Evolutionary conservation across 768 basidiomycete species (phyloP).

Genomic region (Podaxis sp.): DNA sequence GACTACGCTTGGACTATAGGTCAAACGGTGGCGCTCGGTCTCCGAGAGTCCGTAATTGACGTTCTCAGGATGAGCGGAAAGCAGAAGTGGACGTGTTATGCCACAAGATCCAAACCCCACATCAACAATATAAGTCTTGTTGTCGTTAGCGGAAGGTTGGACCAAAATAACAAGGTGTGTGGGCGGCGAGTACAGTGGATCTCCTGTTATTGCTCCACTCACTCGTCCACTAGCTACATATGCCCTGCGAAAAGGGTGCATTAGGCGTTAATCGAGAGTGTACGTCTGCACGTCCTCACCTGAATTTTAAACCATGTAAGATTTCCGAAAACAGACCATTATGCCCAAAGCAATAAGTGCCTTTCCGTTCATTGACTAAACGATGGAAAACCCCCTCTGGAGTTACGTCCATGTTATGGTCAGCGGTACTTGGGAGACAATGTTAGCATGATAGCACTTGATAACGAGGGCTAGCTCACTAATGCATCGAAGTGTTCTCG

Average conservation of each 20-base stretch:
- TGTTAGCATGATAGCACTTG: background rate
- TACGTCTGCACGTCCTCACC: constrained; percentile 17
- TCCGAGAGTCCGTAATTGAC: constrained; percentile 1
- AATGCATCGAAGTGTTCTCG: constrained; percentile 39
- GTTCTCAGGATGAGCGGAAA: constrained; percentile 19
- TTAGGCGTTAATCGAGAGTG: background rate
- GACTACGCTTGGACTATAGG: background rate
- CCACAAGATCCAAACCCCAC: constrained; percentile 29
- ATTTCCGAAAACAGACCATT: constrained; percentile 28
- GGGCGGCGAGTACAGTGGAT: constrained; percentile 16
- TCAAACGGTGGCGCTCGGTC: constrained; percentile 11
- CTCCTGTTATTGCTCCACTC: constrained; percentile 19
- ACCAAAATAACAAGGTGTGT: constrained; percentile 32
- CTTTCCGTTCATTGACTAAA: constrained; percentile 21
- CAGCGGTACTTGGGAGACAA: constrained; percentile 19
- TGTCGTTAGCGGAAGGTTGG: constrained; percentile 28
- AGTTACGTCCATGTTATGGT: constrained; percentile 28
- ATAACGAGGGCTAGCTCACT: constrained; percentile 25
- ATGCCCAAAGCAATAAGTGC: constrained; percentile 32
- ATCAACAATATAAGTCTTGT: constrained; percentile 31
- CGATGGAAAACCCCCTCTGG: constrained; percentile 23
- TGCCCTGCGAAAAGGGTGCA: constrained; percentile 18
- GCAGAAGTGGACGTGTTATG: constrained; percentile 27
- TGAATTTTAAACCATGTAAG: constrained; percentile 28
- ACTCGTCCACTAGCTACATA: constrained; percentile 29